Conservation (phyloP, 2,329 filamentous ascomycete species). For the Sarocladium oryzae region DNA sequence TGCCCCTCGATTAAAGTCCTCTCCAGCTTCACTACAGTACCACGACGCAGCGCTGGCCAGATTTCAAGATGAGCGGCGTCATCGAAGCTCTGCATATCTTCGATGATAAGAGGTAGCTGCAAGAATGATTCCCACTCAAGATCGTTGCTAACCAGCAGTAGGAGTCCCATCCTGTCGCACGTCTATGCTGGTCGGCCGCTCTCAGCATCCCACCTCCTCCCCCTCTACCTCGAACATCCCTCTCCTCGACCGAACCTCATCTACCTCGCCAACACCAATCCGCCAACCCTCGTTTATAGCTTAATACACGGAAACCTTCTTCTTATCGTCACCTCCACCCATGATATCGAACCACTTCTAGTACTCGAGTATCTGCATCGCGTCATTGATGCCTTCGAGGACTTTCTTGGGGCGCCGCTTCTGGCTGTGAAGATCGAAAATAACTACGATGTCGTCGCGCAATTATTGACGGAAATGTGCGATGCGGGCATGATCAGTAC, state of each 20-base stretch:
- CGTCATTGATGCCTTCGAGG: slow-evolving; percentile 85
- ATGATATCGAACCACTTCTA: slow-evolving; percentile 82
- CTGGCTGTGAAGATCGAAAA: slow-evolving; percentile 80
- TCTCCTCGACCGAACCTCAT: slow-evolving; percentile 77
- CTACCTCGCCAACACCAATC: slow-evolving; percentile 74
- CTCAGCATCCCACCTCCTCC: slow-evolving; percentile 67
- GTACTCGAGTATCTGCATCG: slow-evolving; percentile 93
- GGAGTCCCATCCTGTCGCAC: slow-evolving; percentile 80
- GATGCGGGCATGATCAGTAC: slow-evolving; percentile 85
- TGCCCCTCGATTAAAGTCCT: not conserved
- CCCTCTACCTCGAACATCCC: slow-evolving; percentile 80
- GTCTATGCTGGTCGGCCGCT: slow-evolving; percentile 79
- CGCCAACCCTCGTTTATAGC: slow-evolving; percentile 83
- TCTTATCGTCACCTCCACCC: slow-evolving; percentile 76
- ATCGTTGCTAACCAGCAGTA: slow-evolving; percentile 32
- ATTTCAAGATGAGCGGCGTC: slow-evolving; percentile 63
- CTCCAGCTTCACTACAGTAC: slow-evolving; percentile 6
- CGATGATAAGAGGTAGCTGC: slow-evolving; percentile 82
- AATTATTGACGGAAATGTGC: slow-evolving; percentile 92
- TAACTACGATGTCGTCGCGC: slow-evolving; percentile 89
- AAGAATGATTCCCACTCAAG: not conserved
- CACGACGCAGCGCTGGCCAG: slow-evolving; percentile 21
- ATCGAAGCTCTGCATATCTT: slow-evolving; percentile 96
- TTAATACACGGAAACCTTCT: slow-evolving; percentile 81
- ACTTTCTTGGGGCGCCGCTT: slow-evolving; percentile 85